phyloP scores from a whole-genome alignment of 2,329 filamentous ascomycete species.

The Cucurbitaria berberidis region DNA sequence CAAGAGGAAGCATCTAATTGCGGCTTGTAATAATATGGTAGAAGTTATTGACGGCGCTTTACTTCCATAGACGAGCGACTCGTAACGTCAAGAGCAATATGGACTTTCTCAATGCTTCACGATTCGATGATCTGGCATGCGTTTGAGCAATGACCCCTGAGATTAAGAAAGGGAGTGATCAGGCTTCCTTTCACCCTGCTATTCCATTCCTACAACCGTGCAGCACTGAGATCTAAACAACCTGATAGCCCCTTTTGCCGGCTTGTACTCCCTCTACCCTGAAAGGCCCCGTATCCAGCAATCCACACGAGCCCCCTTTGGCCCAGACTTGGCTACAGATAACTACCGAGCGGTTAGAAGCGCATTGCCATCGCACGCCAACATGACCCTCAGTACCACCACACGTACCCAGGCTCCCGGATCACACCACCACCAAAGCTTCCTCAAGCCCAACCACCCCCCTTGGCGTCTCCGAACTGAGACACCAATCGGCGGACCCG shows the following conservation, averaged over 20 bases:
- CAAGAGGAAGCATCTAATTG: no score
- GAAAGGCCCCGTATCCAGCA: background rate
- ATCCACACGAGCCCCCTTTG: background rate
- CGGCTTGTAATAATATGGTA: no score
- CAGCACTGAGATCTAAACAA: background rate
- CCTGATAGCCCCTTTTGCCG: background rate
- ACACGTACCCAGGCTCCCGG: constrained; percentile 13
- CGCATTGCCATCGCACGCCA: constrained; percentile 2
- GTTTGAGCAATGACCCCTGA: no score
- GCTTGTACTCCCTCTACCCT: background rate
- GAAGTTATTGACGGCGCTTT: no score
- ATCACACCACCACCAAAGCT: background rate
- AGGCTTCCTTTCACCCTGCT: background rate
- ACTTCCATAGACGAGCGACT: no score
- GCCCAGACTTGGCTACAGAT: background rate
- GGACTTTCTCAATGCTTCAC: no score
- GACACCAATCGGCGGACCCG: constrained; percentile 40
- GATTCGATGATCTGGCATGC: no score
- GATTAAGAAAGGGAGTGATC: background rate
- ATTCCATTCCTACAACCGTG: no score
- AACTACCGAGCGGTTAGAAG: background rate
- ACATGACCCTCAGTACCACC: constrained; percentile 20
- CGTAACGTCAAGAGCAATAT: no score
- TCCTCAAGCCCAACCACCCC: background rate
- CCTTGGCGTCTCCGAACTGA: constrained; percentile 8